A percentile compares a stretch with the other conserved stretches of the same genome.
phyloP scores from a whole-genome alignment of 2,329 filamentous ascomycete species.

The Ophiosphaerella korrae region DNA sequence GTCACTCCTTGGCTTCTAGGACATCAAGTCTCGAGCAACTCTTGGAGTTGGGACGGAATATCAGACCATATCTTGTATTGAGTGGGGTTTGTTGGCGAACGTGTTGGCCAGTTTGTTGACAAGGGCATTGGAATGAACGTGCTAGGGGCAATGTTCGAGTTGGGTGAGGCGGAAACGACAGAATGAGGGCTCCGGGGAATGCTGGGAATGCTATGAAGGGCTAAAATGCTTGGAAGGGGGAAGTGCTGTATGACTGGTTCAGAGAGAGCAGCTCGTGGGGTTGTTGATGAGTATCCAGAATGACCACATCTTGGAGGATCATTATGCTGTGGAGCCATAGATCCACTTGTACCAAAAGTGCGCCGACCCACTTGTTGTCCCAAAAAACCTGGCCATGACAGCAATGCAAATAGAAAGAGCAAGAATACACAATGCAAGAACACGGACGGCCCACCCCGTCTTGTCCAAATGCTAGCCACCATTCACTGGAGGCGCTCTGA shows the following conservation, averaged over 20 bases:
- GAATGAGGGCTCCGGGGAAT: background rate
- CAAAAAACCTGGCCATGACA: slow-evolving; percentile 23
- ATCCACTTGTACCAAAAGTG: slow-evolving; percentile 10
- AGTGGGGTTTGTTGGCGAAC: too few relatives aligned
- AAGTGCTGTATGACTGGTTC: background rate
- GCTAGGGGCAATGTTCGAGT: background rate
- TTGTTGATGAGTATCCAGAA: background rate
- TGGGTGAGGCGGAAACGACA: background rate
- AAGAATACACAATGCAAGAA: slow-evolving; percentile 43
- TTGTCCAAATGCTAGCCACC: slow-evolving; percentile 43
- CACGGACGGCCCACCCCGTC: slow-evolving; percentile 48
- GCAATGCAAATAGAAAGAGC: slow-evolving; percentile 34
- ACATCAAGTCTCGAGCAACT: too few relatives aligned
- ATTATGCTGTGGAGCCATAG: background rate
- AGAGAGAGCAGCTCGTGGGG: background rate
- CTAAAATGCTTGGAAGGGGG: background rate
- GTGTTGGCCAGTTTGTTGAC: background rate
- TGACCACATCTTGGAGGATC: background rate
- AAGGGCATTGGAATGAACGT: background rate
- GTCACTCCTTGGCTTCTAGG: too few relatives aligned
- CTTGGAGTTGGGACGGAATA: too few relatives aligned
- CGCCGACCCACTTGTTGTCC: background rate
- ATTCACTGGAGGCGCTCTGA: slow-evolving; percentile 27
- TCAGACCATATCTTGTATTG: too few relatives aligned
- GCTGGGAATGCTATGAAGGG: background rate